Percentiles rank a stretch among this genome's conserved stretches.
These are phyloP conservation scores for Solanum chilense DNA, from an alignment of 257 asterid species.

Conservation along the genomic window DNA sequence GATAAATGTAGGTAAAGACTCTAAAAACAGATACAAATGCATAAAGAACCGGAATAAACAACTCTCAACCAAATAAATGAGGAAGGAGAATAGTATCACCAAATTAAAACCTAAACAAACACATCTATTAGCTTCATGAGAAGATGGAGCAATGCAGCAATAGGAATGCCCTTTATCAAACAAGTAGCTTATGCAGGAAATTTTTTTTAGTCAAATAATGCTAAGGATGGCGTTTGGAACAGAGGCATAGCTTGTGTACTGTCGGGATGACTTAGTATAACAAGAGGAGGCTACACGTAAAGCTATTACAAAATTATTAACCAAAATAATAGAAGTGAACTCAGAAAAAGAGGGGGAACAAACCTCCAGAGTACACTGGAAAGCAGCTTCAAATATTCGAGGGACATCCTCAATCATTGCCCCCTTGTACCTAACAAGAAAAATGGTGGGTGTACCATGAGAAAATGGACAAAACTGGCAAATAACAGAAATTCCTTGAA, in stretches of 20 bases:
- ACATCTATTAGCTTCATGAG: background rate
- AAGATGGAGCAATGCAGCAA: background rate
- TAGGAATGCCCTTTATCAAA: background rate
- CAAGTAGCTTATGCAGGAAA: background rate
- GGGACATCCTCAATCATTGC: conserved; percentile 95
- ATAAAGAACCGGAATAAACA: background rate
- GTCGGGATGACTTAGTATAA: background rate
- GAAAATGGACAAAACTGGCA: background rate
- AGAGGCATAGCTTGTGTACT: background rate
- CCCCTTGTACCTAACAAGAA: conserved; percentile 57
- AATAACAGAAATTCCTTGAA: background rate
- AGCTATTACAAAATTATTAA: background rate
- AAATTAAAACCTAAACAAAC: background rate
- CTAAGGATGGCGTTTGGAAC: background rate
- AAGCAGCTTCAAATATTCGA: conserved; percentile 92
- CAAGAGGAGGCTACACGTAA: background rate
- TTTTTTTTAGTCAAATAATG: background rate
- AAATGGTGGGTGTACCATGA: background rate
- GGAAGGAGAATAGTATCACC: background rate
- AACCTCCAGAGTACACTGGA: conserved; percentile 97
- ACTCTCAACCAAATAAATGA: background rate
- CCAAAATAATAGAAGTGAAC: background rate
- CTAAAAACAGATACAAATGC: background rate
- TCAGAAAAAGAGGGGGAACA: background rate
- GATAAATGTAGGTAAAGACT: background rate